Percentiles rank a stretch among this genome's conserved stretches.
Evolutionary conservation across 768 basidiomycete genomes (phyloP).

Genomic region (Boletus subparvulus): DNA sequence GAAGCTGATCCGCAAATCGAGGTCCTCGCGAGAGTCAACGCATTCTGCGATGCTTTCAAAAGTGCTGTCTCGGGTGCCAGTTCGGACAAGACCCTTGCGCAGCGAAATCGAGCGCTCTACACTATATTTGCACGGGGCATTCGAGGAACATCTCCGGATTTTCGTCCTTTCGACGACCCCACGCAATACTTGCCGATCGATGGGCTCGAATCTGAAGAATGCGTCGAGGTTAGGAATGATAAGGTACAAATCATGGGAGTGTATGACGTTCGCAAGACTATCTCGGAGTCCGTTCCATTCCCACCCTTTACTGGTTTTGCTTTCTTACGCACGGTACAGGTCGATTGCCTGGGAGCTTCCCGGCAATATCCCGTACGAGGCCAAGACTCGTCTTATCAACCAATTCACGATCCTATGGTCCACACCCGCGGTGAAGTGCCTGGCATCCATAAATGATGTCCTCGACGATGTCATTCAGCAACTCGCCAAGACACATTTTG

Average conservation of each 20-base stretch:
- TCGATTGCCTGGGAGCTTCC: conserved; percentile 45
- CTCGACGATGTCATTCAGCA: conserved; percentile 31
- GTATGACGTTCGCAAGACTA: conserved; percentile 34
- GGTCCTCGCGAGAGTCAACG: conserved; percentile 42
- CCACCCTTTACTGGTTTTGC: background rate
- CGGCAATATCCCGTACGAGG: conserved; percentile 40
- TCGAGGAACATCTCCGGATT: conserved; percentile 42
- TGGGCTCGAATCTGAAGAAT: conserved; percentile 9
- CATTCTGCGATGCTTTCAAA: conserved; percentile 44
- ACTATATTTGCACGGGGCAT: conserved; percentile 34
- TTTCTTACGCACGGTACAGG: conserved; percentile 22
- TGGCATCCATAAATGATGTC: conserved; percentile 33
- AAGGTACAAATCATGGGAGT: conserved; percentile 27
- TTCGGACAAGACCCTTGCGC: conserved; percentile 38
- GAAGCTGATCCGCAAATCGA: conserved; percentile 44
- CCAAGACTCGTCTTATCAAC: conserved; percentile 38
- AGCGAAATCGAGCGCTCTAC: conserved; percentile 36
- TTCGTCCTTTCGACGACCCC: conserved; percentile 32
- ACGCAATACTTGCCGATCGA: conserved; percentile 10
- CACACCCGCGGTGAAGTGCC: conserved; percentile 34
- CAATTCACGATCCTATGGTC: conserved; percentile 38
- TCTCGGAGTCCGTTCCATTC: conserved; percentile 33
- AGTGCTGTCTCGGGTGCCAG: conserved; percentile 33
- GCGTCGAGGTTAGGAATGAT: background rate
- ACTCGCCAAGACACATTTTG: conserved; percentile 38